A percentile compares a stretch with the other conserved stretches of the same genome.
Evolutionary conservation across 148 eudicot species (phyloP).

Genomic region (Suaeda aralocaspica): DNA sequence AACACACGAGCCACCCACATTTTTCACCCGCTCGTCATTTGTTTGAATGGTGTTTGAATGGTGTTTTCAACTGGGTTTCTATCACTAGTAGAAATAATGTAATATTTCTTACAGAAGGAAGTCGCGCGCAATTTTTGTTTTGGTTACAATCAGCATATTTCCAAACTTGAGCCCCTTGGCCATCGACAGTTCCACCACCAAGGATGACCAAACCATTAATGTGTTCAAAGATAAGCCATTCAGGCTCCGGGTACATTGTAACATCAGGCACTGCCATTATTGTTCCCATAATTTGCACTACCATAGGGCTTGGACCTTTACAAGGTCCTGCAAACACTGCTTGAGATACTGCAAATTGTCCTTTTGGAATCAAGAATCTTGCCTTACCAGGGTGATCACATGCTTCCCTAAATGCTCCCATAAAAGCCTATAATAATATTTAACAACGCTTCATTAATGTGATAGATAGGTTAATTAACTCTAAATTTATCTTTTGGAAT

Average conservation of each 20-base stretch:
- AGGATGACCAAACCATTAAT: slow-evolving; percentile 27
- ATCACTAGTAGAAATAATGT: too few species aligned
- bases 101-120: slow-evolving; percentile 38
- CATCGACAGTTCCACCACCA: slow-evolving; percentile 36
- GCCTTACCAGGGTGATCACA: slow-evolving; percentile 34
- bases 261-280: slow-evolving; percentile 31
- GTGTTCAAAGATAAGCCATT: slow-evolving; percentile 34
- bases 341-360: slow-evolving; percentile 24
- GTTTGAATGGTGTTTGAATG: too few species aligned
- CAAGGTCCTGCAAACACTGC: slow-evolving; percentile 34
- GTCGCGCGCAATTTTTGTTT: slow-evolving; percentile 21
- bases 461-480: too few species aligned
- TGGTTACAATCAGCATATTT: slow-evolving; percentile 28
- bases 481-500: too few species aligned
- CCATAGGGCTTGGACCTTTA: slow-evolving; percentile 25
- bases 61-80: too few species aligned
- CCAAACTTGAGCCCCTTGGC: slow-evolving; percentile 35
- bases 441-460: not conserved
- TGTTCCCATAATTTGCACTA: slow-evolving; percentile 26
- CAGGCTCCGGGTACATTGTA: slow-evolving; percentile 27
- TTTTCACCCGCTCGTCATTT: too few species aligned
- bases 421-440: slow-evolving; percentile 22
- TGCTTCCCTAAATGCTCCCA: slow-evolving; percentile 31
- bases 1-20: too few species aligned
- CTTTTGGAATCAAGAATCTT: slow-evolving; percentile 26